These are phyloP conservation scores for Rhizopus microsporus DNA, from an alignment of 371 early-diverging fungal species.

Conservation along the genomic window DNA sequence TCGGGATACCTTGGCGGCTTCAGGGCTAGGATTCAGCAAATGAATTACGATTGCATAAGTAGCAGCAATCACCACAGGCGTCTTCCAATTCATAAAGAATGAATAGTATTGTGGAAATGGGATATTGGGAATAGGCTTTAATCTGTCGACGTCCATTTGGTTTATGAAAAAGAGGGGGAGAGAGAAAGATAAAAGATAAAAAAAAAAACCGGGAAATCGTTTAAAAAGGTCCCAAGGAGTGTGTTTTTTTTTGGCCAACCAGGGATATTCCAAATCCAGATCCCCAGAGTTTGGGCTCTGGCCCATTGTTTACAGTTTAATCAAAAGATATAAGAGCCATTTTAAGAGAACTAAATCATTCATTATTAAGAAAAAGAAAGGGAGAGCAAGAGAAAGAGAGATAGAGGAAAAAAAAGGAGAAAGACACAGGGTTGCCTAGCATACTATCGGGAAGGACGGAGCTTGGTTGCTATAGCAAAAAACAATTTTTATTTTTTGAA, in stretches of 20 bases:
- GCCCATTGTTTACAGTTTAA: no score
- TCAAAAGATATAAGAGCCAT: no score
- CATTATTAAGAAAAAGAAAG: no score
- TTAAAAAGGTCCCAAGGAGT: not conserved
- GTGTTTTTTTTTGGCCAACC: no score
- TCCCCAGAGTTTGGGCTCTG: not conserved
- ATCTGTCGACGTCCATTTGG: slow-evolving; percentile 31
- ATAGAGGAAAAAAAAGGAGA: no score
- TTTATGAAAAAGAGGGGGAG: not conserved
- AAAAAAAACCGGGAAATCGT: slow-evolving; percentile 1
- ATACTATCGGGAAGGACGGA: no score
- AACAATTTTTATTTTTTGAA: no score
- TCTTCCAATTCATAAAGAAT: slow-evolving; percentile 76
- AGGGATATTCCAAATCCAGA: not conserved
- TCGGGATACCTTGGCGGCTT: slow-evolving; percentile 50
- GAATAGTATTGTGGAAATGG: slow-evolving; percentile 68
- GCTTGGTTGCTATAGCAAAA: no score
- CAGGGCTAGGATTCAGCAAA: slow-evolving; percentile 61
- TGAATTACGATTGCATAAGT: slow-evolving; percentile 55
- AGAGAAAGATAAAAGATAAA: slow-evolving; percentile 6
- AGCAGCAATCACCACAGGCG: slow-evolving; percentile 65
- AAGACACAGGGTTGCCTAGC: no score
- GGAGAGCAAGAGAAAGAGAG: no score
- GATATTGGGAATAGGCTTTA: slow-evolving; percentile 48
- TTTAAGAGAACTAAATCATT: no score